These are phyloP conservation scores for Lentinula edodes DNA, from an alignment of 768 basidiomycete genomes.

Conservation along the genomic window DNA sequence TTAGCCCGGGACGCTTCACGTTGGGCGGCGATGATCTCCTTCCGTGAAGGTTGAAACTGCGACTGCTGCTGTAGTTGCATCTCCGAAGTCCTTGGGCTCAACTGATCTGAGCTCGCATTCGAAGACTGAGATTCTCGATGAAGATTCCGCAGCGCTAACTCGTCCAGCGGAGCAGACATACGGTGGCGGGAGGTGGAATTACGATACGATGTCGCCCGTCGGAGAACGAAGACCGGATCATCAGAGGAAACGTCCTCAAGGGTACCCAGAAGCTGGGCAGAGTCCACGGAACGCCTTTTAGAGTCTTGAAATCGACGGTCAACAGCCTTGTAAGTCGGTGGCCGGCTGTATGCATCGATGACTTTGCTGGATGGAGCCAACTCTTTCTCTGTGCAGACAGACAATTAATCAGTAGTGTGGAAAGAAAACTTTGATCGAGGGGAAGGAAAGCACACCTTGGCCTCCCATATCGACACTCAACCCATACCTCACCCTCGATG, in stretches of 20 bases:
- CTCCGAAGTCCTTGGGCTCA: not conserved
- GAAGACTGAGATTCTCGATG: constrained; percentile 68
- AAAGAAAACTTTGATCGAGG: not conserved
- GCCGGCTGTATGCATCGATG: constrained; percentile 74
- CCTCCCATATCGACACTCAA: constrained; percentile 53
- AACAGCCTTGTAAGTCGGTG: constrained; percentile 63
- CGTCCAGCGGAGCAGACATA: constrained; percentile 75
- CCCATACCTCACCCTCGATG: constrained; percentile 77
- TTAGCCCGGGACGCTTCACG: constrained; percentile 81
- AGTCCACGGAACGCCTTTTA: constrained; percentile 87
- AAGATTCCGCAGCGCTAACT: constrained; percentile 70
- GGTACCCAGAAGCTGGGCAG: constrained; percentile 62
- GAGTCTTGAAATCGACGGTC: constrained; percentile 54
- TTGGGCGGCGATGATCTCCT: constrained; percentile 93
- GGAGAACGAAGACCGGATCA: constrained; percentile 88
- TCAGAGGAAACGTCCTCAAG: constrained; percentile 70
- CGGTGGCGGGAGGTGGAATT: constrained; percentile 65
- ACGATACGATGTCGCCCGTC: constrained; percentile 74
- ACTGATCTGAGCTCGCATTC: constrained; percentile 4
- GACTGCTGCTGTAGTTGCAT: not conserved
- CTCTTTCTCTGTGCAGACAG: constrained; percentile 54
- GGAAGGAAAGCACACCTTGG: constrained; percentile 46
- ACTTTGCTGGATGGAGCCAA: constrained; percentile 77
- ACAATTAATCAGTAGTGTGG: constrained; percentile 1
- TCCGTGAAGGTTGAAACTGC: constrained; percentile 50